Evolutionary conservation across 352 stramenopile genomes (phyloP).

Genomic region (Thalassiosira sp.): DNA sequence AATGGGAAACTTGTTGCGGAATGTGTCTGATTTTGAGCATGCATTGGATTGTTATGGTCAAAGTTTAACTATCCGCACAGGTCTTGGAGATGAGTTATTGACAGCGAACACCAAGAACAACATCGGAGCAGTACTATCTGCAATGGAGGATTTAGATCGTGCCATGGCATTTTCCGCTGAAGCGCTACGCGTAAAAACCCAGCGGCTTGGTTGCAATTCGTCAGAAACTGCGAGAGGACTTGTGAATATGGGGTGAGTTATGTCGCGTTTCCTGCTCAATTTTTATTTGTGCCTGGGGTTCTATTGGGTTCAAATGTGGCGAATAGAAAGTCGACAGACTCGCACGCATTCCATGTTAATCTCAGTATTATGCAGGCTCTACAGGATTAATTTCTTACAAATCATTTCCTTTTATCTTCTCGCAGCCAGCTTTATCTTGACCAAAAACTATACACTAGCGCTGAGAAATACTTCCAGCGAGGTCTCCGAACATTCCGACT

Average conservation of each 20-base stretch:
- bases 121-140: slow-evolving; percentile 58
- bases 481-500: slow-evolving; percentile 42
- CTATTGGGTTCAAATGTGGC: not conserved
- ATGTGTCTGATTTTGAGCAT: slow-evolving; percentile 53
- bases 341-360: no score
- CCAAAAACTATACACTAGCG: slow-evolving; percentile 31
- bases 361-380: no score
- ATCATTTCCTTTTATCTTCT: not conserved
- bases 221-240: slow-evolving; percentile 56
- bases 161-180: slow-evolving; percentile 61
- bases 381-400: no score
- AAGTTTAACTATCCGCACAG: slow-evolving; percentile 54
- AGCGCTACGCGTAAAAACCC: slow-evolving; percentile 57
- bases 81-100: slow-evolving; percentile 54
- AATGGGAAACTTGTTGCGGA: slow-evolving; percentile 55
- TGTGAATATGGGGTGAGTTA: slow-evolving; percentile 48
- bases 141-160: slow-evolving; percentile 43
- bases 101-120: slow-evolving; percentile 71
- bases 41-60: slow-evolving; percentile 64
- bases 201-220: slow-evolving; percentile 36
- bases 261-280: no score
- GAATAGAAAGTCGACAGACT: no score
- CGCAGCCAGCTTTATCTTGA: slow-evolving; percentile 55
- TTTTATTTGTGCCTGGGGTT: not conserved
- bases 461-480: slow-evolving; percentile 55